Percentiles rank a stretch among this genome's conserved stretches.
Conservation (phyloP, 768 basidiomycete species). For the Auricularia heimuer region DNA sequence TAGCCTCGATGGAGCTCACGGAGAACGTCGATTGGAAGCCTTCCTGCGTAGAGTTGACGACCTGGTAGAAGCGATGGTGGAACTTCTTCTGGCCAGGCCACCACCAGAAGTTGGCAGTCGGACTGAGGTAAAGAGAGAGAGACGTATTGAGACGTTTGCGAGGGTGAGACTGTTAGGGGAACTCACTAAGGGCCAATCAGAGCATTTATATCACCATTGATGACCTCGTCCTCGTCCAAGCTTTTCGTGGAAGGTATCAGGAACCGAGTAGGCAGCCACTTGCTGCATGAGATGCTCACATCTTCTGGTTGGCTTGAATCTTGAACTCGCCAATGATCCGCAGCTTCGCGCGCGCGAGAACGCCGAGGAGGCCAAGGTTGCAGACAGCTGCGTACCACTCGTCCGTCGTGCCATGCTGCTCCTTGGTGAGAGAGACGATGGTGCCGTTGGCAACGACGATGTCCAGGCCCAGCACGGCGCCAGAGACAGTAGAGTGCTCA, state of each 20-base stretch:
- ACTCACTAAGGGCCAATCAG: neutral
- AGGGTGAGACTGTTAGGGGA: neutral
- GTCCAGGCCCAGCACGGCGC: neutral
- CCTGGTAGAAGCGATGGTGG: constrained; percentile 2
- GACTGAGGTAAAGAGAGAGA: neutral
- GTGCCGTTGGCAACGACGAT: constrained; percentile 2
- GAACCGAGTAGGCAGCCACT: neutral
- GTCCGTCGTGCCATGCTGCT: neutral
- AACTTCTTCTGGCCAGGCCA: constrained; percentile 3
- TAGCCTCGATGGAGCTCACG: neutral
- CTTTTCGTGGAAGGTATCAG: neutral
- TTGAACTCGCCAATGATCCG: neutral
- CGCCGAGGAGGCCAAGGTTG: constrained; percentile 1
- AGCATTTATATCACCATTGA: neutral
- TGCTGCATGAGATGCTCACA: neutral
- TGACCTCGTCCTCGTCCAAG: neutral
- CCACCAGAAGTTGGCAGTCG: constrained; percentile 2
- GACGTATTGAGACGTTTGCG: neutral
- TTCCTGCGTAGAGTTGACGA: neutral
- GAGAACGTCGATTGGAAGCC: constrained; percentile 2
- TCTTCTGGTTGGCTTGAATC: neutral
- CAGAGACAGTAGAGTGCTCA: neutral
- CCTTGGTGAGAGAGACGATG: neutral
- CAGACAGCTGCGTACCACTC: constrained; percentile 1
- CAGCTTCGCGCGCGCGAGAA: neutral